A percentile compares a stretch with the other conserved stretches of the same genome.
These are phyloP conservation scores for Tausonia pullulans DNA, from an alignment of 1,284 basidiomycete species.

Conservation along the genomic window DNA sequence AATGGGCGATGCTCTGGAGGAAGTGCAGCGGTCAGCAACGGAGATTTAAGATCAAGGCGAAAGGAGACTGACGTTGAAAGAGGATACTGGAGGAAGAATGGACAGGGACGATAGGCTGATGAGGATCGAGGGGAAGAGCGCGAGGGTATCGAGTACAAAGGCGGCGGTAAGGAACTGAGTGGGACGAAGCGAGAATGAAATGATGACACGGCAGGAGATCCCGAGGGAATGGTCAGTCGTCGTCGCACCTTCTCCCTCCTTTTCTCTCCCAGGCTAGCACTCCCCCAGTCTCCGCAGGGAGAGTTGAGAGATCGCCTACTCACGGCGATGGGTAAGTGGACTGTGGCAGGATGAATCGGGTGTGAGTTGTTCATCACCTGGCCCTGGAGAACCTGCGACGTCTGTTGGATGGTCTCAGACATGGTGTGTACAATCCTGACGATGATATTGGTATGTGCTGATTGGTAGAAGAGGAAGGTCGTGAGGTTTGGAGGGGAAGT, in stretches of 20 bases:
- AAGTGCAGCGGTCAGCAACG: constrained; percentile 20
- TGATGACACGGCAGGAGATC: not conserved
- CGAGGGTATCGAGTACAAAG: constrained; percentile 22
- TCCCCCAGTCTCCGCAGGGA: too few species aligned
- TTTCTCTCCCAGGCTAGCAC: too few species aligned
- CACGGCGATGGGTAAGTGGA: constrained; percentile 25
- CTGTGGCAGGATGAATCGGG: constrained; percentile 23
- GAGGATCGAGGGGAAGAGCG: constrained; percentile 20
- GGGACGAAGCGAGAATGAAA: not conserved
- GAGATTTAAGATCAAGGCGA: not conserved
- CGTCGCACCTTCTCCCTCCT: too few species aligned
- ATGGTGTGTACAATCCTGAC: too few species aligned
- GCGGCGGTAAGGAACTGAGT: constrained; percentile 24
- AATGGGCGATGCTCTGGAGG: constrained; percentile 24
- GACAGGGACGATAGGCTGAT: constrained; percentile 19
- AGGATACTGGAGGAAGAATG: not conserved
- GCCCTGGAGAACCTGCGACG: constrained; percentile 17
- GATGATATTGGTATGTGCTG: too few species aligned
- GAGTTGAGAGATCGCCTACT: not conserved
- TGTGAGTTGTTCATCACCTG: constrained; percentile 20
- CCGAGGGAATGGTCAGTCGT: not conserved
- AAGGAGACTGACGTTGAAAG: not conserved
- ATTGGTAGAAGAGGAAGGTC: too few species aligned
- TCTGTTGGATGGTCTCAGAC: constrained; percentile 17
- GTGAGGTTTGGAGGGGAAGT: too few species aligned